Evolutionary conservation across 139 green algal species (phyloP), one percentile per base, ranked within the genome.

Genomic region (Auxenochlorella protothecoides): DNA sequence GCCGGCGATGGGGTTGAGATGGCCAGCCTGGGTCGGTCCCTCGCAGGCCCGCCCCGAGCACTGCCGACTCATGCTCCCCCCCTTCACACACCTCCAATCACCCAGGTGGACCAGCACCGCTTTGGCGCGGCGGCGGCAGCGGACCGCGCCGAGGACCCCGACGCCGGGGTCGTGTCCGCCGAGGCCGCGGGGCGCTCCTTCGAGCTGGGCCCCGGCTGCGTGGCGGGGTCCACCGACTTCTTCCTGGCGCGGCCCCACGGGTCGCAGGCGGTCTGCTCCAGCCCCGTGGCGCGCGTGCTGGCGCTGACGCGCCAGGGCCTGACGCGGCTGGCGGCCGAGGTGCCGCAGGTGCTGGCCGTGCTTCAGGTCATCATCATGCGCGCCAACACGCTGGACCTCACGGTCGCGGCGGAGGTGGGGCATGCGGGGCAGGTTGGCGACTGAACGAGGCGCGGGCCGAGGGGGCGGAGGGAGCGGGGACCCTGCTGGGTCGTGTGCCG

Each of bases 161-260:
- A 16, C 63, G 10, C 7, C 44, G 27, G n/a, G 5, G 12, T 8
- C 13, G 59, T 66, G 59, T 55, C 56, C 64, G 56, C 66, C 7
- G 10, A 2, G n/a, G 57, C 59, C 59, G 51, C 13, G 64, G 64
- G 56, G 12, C 68, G 72, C 15, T 70, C 63, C 6, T 78, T 69
- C 68, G 77, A 82, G 75, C 53, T 72, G 5, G 77, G 72, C 27
- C 77, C 72, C 0, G 77, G 77, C 54, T 82, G 77, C 57, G 77
- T 82, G 27, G 72, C 56, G 59, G 77, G 77, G 0, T 59, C 55
- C 27, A 78, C 68, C 5, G 77, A 76, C 56, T 78, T 78, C 53
- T 75, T 76, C 68, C 68, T 81, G 9, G 66, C 72, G 4, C 66
- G 76, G 54, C 63, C 63, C 5, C 63, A 67, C 63, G n/a, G 16